Percentiles rank a stretch among this genome's conserved stretches.
Conservation (phyloP, 352 stramenopile species). For the Nothophytophthora sp. region DNA sequence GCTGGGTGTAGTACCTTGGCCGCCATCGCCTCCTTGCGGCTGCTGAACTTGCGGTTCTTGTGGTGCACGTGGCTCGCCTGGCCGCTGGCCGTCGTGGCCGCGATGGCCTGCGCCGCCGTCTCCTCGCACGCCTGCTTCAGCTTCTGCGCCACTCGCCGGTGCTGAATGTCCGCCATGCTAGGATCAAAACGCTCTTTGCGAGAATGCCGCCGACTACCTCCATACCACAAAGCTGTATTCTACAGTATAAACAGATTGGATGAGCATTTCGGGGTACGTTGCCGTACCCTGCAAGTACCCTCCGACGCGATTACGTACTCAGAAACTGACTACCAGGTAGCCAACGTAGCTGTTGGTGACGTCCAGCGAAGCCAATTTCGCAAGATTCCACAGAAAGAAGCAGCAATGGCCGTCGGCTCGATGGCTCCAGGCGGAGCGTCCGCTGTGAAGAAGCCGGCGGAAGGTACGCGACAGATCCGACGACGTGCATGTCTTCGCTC, state of each 20-base stretch:
- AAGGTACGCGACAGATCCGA: conserved; percentile 16
- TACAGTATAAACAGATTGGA: too few species aligned
- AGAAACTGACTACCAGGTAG: too few species aligned
- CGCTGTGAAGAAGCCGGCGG: conserved; percentile 32
- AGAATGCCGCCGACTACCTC: too few species aligned
- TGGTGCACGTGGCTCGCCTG: conserved; percentile 78
- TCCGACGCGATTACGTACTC: too few species aligned
- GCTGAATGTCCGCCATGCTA: conserved; percentile 63
- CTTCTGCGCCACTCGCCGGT: conserved; percentile 65
- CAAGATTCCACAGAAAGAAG: too few species aligned
- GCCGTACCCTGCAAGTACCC: too few species aligned
- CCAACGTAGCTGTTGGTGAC: too few species aligned
- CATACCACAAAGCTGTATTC: too few species aligned
- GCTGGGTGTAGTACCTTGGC: conserved; percentile 78
- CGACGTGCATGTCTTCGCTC: background rate
- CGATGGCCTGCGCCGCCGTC: conserved; percentile 78
- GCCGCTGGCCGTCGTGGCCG: conserved; percentile 63
- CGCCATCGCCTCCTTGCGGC: conserved; percentile 78
- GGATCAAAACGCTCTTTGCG: background rate
- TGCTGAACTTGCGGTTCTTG: conserved; percentile 86
- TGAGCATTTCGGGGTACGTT: too few species aligned
- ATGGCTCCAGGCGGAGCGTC: conserved; percentile 17
- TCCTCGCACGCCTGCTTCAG: conserved; percentile 85
- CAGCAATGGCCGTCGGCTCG: conserved; percentile 12
- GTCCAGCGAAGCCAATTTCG: too few species aligned